These are phyloP conservation scores for Acacia crassicarpa DNA, from an alignment of 306 rosid genomes.

Conservation along the genomic window DNA sequence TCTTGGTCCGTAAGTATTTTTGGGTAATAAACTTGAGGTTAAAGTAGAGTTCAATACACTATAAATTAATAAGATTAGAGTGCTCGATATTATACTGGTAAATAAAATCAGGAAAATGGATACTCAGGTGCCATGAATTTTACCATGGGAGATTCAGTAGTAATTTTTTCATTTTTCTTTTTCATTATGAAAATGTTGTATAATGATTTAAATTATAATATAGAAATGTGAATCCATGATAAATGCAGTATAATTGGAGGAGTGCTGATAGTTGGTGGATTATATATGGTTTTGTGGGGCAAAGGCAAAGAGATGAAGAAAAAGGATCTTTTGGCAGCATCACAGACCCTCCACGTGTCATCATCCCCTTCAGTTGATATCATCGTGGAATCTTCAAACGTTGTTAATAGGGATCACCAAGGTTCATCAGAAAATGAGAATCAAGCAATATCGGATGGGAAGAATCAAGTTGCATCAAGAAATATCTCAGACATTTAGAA, in stretches of 20 bases:
- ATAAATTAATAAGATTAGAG: no score
- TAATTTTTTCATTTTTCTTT: no score
- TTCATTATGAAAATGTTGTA: not conserved
- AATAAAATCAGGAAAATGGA: no score
- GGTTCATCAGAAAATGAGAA: not conserved
- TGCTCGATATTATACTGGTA: no score
- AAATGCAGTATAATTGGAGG: slow-evolving; percentile 42
- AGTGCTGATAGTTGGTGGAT: slow-evolving; percentile 39
- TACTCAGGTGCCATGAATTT: no score
- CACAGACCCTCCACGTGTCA: not conserved
- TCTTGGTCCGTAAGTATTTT: no score
- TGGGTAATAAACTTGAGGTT: no score
- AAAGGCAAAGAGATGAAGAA: slow-evolving; percentile 44
- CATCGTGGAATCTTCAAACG: not conserved
- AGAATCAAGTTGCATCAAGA: not conserved
- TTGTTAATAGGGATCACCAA: not conserved
- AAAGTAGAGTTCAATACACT: no score
- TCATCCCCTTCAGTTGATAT: not conserved
- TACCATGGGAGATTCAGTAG: no score
- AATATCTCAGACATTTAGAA: not conserved
- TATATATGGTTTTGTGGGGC: slow-evolving; percentile 54
- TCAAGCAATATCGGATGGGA: not conserved
- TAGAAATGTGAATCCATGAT: not conserved
- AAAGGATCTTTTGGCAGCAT: not conserved
- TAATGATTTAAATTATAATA: not conserved